phyloP scores from a whole-genome alignment of 169 alveolate genomes.

The Eimeria falciformis region DNA sequence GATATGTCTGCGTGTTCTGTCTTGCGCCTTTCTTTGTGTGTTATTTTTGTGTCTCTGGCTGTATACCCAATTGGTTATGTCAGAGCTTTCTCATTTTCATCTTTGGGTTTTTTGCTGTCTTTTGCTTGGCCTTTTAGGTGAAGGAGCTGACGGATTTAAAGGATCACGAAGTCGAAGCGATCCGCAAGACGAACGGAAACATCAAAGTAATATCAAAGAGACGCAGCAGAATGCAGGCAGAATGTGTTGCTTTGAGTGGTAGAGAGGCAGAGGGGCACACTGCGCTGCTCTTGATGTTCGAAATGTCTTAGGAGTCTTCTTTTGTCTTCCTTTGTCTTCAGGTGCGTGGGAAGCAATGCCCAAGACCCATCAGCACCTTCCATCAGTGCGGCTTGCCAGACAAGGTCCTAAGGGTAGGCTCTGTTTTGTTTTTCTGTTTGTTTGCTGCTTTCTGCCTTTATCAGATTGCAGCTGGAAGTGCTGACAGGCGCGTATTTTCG shows the following conservation, averaged over 20 bases:
- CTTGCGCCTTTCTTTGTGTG: not conserved
- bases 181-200: constrained; percentile 91
- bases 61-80: not conserved
- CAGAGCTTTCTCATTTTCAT: not conserved
- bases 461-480: not conserved
- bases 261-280: not conserved
- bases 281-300: not conserved
- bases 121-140: constrained; percentile 17
- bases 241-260: not conserved
- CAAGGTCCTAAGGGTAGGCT: constrained; percentile 88
- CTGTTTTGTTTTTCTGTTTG: not conserved
- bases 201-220: constrained; percentile 84
- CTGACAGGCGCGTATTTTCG: not conserved
- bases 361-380: constrained; percentile 96
- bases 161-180: constrained; percentile 92
- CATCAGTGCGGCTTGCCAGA: constrained; percentile 98
- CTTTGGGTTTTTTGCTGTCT: not conserved
- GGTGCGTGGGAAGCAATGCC: constrained; percentile 94
- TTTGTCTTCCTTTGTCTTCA: not conserved
- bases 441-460: not conserved
- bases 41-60: not conserved
- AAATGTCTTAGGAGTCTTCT: no score
- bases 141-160: constrained; percentile 90
- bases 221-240: not conserved
- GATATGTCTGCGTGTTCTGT: not conserved